Percentiles rank a stretch among this genome's conserved stretches.
phyloP scores from a whole-genome alignment of 164 flowering plant species.

The Euptelea pleiosperma region DNA sequence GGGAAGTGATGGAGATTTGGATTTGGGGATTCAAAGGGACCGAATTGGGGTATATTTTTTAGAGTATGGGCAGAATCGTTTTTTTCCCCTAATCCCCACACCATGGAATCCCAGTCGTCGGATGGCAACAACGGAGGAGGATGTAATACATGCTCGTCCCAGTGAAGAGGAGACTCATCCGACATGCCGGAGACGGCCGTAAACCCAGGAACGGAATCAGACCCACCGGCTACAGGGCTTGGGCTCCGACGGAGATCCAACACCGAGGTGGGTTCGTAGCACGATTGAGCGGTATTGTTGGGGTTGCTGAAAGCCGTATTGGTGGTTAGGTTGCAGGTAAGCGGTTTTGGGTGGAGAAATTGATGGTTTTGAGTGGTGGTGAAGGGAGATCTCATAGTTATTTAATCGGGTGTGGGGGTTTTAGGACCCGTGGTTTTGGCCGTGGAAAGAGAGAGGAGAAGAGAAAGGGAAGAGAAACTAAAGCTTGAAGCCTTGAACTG shows the following conservation, averaged over 20 bases:
- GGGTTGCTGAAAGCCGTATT: constrained; percentile 5
- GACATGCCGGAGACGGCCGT: constrained; percentile 19
- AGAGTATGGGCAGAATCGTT: constrained; percentile 38
- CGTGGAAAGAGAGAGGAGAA: constrained; percentile 3
- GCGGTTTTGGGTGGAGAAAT: constrained; percentile 18
- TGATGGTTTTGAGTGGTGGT: constrained; percentile 28
- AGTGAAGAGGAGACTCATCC: constrained; percentile 27
- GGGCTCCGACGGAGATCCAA: constrained; percentile 75
- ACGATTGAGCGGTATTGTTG: constrained; percentile 8
- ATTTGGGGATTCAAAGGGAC: constrained; percentile 12
- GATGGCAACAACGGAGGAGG: constrained; percentile 28
- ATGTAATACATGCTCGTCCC: constrained; percentile 25
- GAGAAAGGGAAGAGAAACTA: constrained; percentile 3
- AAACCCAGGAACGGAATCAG: constrained; percentile 17
- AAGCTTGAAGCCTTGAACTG: too few relatives aligned
- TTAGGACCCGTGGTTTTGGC: constrained; percentile 1
- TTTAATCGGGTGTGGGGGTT: neutral
- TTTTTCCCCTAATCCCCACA: constrained; percentile 49
- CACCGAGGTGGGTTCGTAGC: constrained; percentile 86
- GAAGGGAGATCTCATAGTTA: constrained; percentile 50
- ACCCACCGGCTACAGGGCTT: constrained; percentile 40
- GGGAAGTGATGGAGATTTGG: constrained; percentile 22
- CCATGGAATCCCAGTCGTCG: constrained; percentile 72
- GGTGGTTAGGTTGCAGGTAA: constrained; percentile 17
- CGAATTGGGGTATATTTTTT: constrained; percentile 12